A percentile compares a stretch with the other conserved stretches of the same genome.
phyloP scores from a whole-genome alignment of 2,329 filamentous ascomycete species.

The Blastomyces gilchristii region DNA sequence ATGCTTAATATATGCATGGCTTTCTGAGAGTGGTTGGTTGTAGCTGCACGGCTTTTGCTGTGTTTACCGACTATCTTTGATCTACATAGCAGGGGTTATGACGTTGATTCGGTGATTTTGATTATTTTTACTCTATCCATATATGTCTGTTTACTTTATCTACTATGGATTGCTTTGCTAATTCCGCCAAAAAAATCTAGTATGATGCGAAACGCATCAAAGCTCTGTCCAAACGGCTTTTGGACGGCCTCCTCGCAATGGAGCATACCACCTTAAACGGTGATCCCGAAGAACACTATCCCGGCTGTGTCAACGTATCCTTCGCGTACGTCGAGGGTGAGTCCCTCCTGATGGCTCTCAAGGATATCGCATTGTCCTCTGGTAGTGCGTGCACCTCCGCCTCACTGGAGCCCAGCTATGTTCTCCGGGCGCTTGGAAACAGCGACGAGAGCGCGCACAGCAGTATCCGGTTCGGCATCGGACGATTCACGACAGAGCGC shows the following conservation, averaged over 20 bases:
- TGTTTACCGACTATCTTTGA: conserved; percentile 43
- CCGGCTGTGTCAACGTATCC: conserved; percentile 94
- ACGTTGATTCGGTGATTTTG: conserved; percentile 18
- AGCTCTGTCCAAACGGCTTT: conserved; percentile 68
- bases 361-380: conserved; percentile 94
- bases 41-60: conserved; percentile 26
- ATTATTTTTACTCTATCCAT: conserved; percentile 8
- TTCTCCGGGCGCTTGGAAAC: conserved; percentile 84
- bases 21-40: conserved; percentile 66
- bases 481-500: conserved; percentile 84
- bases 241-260: conserved; percentile 71
- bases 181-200: conserved; percentile 40
- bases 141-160: not conserved
- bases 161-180: conserved; percentile 13
- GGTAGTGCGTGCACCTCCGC: conserved; percentile 96
- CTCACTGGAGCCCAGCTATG: conserved; percentile 92
- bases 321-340: conserved; percentile 98
- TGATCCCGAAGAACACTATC: conserved; percentile 72
- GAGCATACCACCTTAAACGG: conserved; percentile 92
- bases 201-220: conserved; percentile 85
- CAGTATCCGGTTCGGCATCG: conserved; percentile 95
- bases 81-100: conserved; percentile 59
- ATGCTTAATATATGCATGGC: conserved; percentile 75
- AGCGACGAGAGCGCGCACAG: conserved; percentile 97
- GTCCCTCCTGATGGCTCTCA: conserved; percentile 93